A percentile compares a stretch with the other conserved stretches of the same genome.
Conservation (phyloP, 176 grass and related monocot genomes). For the Chrysopogon serrulatus region DNA sequence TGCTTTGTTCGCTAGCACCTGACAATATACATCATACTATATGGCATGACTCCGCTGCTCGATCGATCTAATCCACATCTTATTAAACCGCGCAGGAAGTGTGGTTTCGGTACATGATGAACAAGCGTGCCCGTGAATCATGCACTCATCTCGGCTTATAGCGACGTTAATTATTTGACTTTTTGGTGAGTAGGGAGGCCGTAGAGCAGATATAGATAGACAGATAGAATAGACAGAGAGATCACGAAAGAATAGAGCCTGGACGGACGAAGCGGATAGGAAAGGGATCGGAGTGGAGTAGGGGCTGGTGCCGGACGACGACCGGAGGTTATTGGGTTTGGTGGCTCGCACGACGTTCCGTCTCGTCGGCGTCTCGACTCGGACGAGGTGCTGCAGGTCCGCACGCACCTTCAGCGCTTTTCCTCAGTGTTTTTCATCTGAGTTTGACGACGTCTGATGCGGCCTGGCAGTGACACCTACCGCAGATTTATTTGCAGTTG, state of each 20-base stretch:
- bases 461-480: too few relatives aligned
- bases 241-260: background rate
- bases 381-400: background rate
- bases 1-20: background rate
- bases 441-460: too few relatives aligned
- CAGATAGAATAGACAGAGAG: background rate
- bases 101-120: background rate
- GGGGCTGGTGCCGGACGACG: background rate
- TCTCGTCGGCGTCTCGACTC: background rate
- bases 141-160: background rate
- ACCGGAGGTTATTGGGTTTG: background rate
- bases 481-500: too few relatives aligned
- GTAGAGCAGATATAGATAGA: too few relatives aligned
- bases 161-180: background rate
- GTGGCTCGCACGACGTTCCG: background rate
- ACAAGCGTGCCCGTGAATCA: background rate
- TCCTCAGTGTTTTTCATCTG: too few relatives aligned
- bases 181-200: background rate
- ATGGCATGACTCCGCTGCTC: background rate
- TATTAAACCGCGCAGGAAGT: background rate
- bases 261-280: too few relatives aligned
- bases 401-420: background rate
- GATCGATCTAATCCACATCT: background rate
- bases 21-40: background rate
- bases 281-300: background rate